phyloP scores from a whole-genome alignment of 345 rosid genomes.

The Syzygium aqueum region DNA sequence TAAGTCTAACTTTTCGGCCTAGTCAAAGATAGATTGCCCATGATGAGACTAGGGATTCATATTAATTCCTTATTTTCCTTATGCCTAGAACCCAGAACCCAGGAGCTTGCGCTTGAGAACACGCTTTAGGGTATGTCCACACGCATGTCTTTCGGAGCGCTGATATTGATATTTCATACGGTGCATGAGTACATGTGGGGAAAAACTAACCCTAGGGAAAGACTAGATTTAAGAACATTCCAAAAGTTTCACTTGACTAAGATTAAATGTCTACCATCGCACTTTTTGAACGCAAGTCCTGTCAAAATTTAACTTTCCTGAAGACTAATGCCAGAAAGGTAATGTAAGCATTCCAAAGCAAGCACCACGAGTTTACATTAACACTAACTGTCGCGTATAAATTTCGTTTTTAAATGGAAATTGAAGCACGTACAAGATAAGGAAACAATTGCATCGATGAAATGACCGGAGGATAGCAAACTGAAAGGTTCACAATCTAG shows the following conservation, averaged over 20 bases:
- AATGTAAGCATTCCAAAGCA: not conserved
- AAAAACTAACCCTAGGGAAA: not conserved
- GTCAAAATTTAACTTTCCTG: not conserved
- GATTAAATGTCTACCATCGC: not conserved
- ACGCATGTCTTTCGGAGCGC: not conserved
- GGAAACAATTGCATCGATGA: not conserved
- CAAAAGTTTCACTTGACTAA: not conserved
- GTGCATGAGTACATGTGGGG: not conserved
- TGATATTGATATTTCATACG: no score
- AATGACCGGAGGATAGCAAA: not conserved
- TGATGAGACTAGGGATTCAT: not conserved
- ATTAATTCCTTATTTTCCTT: not conserved
- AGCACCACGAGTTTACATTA: not conserved
- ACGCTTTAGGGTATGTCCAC: not conserved
- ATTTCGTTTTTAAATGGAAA: not conserved
- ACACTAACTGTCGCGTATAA: not conserved
- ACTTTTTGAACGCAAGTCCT: not conserved
- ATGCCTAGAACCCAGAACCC: not conserved
- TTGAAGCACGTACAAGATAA: not conserved
- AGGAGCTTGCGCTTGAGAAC: not conserved
- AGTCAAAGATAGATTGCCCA: not conserved
- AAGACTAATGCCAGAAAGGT: not conserved
- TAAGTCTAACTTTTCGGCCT: rapidly evolving
- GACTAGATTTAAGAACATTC: not conserved
- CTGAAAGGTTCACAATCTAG: no score